Evolutionary conservation across 495 filamentous ascomycete genomes (phyloP), one percentile per base, ranked within the genome.

Genomic region (Neurospora sp.): DNA sequence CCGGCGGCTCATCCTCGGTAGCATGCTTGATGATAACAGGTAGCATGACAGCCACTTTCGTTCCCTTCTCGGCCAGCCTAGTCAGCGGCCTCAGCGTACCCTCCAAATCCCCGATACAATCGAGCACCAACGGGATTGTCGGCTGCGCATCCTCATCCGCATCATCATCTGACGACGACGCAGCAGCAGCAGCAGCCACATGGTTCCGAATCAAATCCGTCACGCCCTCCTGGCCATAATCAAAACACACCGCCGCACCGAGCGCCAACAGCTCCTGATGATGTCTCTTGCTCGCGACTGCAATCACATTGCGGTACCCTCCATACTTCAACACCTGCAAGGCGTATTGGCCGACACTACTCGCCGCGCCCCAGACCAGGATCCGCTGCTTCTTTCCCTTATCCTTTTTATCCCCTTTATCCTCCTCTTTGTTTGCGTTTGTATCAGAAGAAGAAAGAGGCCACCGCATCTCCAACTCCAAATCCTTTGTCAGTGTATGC

Each of bases 321-420:
- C 85, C 88, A 71, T 82, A 79, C 44, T 77, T 77, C 1, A 88
- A 78, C 37, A 88, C 83, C 72, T 88, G 85, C 10, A 88, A 72
- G 9, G 80, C 78, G 68, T 82, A 85, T 53, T 84, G 79, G 5
- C 88, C 87, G 10, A 88, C 86, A 10, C 83, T 84, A 9, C 84
- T 85, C 6, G 83, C 79, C 1, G 84, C 88, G 10, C 88, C 87
- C 86, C 87, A 89, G 45, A 89, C 80, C 39, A 89, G 74, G 40
- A 89, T 82, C 1, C 53, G 35, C 14, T 76, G 72, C 10, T 74
- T 71, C 7, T 82, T 65, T 0, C 74, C 78, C 38, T 80, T 68
- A 0, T 73, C n/a, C 82, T 61, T 31, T 31, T 31, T 45, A 79
- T 82, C 4, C 72, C 73, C 22, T 74, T 72, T 27, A 9, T 65